A percentile compares a stretch with the other conserved stretches of the same genome.
Conservation (phyloP, 306 rosid genomes). For the Pterocarpus santalinus region DNA sequence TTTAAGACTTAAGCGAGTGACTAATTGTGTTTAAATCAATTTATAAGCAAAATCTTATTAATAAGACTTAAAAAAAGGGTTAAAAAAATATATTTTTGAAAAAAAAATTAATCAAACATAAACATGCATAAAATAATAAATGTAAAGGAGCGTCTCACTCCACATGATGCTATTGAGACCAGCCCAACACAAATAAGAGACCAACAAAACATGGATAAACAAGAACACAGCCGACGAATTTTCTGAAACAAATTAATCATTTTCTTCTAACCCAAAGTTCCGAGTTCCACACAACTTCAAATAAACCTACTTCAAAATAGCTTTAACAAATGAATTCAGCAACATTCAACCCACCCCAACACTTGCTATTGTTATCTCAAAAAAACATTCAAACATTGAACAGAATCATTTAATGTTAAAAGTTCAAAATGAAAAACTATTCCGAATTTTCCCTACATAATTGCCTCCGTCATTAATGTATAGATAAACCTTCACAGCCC, state of each 20-base stretch:
- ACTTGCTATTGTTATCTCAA: slow-evolving; percentile 2
- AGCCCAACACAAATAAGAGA: background rate
- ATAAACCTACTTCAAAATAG: slow-evolving; percentile 24
- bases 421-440: slow-evolving; percentile 31
- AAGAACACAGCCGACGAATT: background rate
- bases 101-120: background rate
- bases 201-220: background rate
- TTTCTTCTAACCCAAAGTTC: background rate
- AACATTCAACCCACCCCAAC: slow-evolving; percentile 32
- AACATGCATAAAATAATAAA: background rate
- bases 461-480: slow-evolving; percentile 35
- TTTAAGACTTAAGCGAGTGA: too few species aligned
- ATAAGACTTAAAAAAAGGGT: too few species aligned
- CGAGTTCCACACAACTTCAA: background rate
- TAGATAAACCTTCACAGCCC: slow-evolving; percentile 26
- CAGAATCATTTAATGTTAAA: slow-evolving; percentile 18
- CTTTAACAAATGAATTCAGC: slow-evolving; percentile 9
- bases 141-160: too few species aligned
- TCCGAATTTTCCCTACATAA: slow-evolving; percentile 26
- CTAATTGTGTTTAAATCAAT: too few species aligned
- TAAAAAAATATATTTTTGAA: too few species aligned
- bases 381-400: slow-evolving; percentile 26
- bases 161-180: background rate
- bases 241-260: background rate
- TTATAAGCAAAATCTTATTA: too few species aligned